Conservation (phyloP, 2,329 filamentous ascomycete genomes). For the Ophiostoma sp. region DNA sequence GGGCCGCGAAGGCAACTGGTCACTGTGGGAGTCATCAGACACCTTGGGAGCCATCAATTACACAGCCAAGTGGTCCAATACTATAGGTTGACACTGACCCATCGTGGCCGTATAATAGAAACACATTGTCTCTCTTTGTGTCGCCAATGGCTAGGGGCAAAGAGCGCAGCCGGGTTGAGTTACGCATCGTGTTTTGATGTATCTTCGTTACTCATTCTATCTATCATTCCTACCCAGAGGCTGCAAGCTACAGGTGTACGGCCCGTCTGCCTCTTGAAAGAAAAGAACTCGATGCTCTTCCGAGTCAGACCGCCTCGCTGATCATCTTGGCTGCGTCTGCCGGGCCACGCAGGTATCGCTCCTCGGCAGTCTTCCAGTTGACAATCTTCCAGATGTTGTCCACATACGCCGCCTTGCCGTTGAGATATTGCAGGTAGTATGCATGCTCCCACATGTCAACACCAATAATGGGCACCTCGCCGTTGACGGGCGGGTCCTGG, state of each 20-base stretch:
- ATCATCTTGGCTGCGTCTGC: slow-evolving; percentile 45
- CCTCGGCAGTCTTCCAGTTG: slow-evolving; percentile 68
- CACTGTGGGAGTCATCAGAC: not conserved
- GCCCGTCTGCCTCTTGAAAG: not conserved
- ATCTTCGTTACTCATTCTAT: too few species aligned
- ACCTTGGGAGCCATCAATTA: not conserved
- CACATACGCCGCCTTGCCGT: slow-evolving; percentile 68
- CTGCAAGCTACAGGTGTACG: too few species aligned
- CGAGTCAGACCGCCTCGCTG: slow-evolving; percentile 38
- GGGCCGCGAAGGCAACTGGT: not conserved
- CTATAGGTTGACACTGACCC: not conserved
- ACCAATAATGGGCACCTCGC: slow-evolving; percentile 65
- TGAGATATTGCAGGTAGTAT: slow-evolving; percentile 73
- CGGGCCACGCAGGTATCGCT: slow-evolving; percentile 49
- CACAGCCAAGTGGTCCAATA: not conserved
- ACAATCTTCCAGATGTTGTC: slow-evolving; percentile 73
- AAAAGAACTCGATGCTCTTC: not conserved
- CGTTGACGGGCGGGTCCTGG: slow-evolving; percentile 66
- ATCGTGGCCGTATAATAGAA: not conserved
- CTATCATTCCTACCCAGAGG: too few species aligned
- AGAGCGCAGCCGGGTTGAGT: not conserved
- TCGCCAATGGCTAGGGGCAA: slow-evolving; percentile 1
- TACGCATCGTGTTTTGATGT: not conserved
- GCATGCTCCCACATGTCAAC: slow-evolving; percentile 94
- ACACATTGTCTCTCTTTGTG: slow-evolving; percentile 15